phyloP scores from a whole-genome alignment of 345 rosid genomes.

The Rhodomyrtus tomentosa region DNA sequence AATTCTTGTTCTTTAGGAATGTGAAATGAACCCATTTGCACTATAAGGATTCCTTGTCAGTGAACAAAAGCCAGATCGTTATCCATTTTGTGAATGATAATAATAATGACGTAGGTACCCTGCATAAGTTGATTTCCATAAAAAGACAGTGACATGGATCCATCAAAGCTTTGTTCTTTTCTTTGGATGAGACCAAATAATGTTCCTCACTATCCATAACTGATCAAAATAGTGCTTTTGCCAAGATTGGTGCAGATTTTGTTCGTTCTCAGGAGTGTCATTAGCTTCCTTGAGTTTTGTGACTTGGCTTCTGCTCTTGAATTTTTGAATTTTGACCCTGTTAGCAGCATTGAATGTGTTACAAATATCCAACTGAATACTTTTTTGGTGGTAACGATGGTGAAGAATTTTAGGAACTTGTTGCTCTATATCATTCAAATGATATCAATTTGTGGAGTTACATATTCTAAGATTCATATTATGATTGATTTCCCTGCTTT shows the following conservation, averaged over 20 bases:
- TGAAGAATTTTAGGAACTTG: neutral
- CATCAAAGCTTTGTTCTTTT: neutral
- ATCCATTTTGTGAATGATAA: too few relatives aligned
- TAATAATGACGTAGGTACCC: too few relatives aligned
- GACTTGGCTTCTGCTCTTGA: neutral
- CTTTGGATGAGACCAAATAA: neutral
- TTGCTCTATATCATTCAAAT: neutral
- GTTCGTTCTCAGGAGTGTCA: neutral
- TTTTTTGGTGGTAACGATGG: neutral
- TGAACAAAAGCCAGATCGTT: too few relatives aligned
- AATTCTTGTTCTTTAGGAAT: too few relatives aligned
- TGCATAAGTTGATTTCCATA: too few relatives aligned
- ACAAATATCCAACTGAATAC: neutral
- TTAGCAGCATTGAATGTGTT: neutral
- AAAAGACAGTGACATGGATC: too few relatives aligned
- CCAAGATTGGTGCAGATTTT: neutral
- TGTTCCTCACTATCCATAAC: neutral
- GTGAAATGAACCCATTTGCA: too few relatives aligned
- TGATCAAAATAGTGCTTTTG: neutral
- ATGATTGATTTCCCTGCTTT: neutral
- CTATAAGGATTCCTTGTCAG: too few relatives aligned
- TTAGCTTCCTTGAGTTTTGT: neutral
- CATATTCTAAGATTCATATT: neutral
- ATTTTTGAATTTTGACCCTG: neutral
- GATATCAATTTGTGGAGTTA: neutral